Conservation (phyloP, 2,329 filamentous ascomycete species). For the Dactylellina leptospora region DNA sequence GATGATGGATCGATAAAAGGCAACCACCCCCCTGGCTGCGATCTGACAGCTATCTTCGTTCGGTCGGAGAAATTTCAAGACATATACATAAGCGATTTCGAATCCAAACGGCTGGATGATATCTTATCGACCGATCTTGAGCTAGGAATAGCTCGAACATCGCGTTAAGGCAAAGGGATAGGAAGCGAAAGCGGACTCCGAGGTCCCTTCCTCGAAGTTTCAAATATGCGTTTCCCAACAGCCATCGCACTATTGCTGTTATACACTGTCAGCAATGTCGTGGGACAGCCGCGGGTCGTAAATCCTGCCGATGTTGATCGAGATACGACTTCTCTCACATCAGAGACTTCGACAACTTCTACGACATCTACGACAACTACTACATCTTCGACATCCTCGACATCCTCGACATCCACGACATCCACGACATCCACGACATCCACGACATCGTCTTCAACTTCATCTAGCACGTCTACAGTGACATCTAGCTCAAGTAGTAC, state of each 20-base stretch:
- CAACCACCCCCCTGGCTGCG: slow-evolving; percentile 10
- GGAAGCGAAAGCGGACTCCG: slow-evolving; percentile 6
- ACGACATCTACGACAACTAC: slow-evolving; percentile 4
- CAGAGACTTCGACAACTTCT: slow-evolving; percentile 4
- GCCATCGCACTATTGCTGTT: slow-evolving; percentile 32
- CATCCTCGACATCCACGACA: slow-evolving; percentile 2
- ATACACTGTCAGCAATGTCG: slow-evolving; percentile 21
- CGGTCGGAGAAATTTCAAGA: slow-evolving; percentile 27
- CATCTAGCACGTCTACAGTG: neutral
- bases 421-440: neutral
- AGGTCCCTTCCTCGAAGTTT: neutral
- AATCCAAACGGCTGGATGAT: slow-evolving; percentile 12
- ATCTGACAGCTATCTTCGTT: slow-evolving; percentile 11
- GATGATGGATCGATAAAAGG: slow-evolving; percentile 45
- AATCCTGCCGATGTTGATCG: slow-evolving; percentile 15
- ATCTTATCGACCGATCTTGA: slow-evolving; percentile 21
- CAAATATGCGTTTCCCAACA: slow-evolving; percentile 36
- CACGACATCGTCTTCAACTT: neutral
- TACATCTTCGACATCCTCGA: slow-evolving; percentile 3
- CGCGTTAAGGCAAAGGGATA: slow-evolving; percentile 6
- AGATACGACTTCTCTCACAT: slow-evolving; percentile 5
- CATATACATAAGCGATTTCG: neutral
- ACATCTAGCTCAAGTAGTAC: slow-evolving; percentile 1
- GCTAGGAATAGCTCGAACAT: slow-evolving; percentile 31
- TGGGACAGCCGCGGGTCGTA: slow-evolving; percentile 24